These are phyloP conservation scores for Chrysosporium keratinophilum DNA, from an alignment of 2,329 filamentous ascomycete species.

Conservation along the genomic window DNA sequence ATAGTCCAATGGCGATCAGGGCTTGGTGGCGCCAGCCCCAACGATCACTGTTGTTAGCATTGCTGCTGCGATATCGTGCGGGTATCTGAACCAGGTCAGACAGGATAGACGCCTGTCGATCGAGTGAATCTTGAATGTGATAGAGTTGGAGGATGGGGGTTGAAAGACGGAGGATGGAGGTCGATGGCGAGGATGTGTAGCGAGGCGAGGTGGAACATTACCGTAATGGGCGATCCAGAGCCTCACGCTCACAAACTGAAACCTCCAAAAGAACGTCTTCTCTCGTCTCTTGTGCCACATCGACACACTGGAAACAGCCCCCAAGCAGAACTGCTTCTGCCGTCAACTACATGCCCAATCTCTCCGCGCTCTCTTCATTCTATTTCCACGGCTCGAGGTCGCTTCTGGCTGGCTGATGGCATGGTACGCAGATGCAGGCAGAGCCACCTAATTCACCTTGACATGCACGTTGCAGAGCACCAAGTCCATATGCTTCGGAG, in stretches of 20 bases:
- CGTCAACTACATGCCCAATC: neutral
- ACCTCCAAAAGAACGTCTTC: neutral
- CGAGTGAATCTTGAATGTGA: neutral
- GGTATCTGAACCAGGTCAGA: neutral
- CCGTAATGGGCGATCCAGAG: no score
- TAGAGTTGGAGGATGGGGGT: neutral
- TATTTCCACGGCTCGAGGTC: neutral
- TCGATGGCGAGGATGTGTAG: no score
- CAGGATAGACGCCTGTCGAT: neutral
- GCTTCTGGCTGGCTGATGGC: conserved; percentile 7
- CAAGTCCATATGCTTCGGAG: neutral
- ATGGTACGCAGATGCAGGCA: conserved; percentile 10
- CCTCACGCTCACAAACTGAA: neutral
- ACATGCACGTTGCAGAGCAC: conserved; percentile 1
- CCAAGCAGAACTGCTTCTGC: neutral
- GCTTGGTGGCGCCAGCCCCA: conserved; percentile 8
- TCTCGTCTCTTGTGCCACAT: neutral
- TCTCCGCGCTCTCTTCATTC: neutral
- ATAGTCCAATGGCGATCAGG: conserved; percentile 9
- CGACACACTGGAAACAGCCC: neutral
- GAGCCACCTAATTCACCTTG: conserved; percentile 2
- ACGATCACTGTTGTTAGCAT: neutral
- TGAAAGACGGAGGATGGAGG: no score
- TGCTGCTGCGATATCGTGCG: neutral
- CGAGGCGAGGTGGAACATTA: neutral